These are phyloP conservation scores for Fusarium sp. DNA, from an alignment of 2,329 filamentous ascomycete genomes.

Conservation along the genomic window DNA sequence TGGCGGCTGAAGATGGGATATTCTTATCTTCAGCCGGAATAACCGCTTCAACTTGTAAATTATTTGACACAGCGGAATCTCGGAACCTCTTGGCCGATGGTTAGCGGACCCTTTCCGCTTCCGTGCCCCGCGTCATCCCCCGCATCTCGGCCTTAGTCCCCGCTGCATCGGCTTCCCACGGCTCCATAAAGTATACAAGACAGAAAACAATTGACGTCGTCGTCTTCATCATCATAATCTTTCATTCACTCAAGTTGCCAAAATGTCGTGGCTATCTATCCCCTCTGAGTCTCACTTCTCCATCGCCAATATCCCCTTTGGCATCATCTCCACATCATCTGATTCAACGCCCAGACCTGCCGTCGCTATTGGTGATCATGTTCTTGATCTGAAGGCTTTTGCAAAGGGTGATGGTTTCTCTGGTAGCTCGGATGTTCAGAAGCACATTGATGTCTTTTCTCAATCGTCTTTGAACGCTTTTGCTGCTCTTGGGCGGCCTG, in stretches of 20 bases:
- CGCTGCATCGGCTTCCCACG: conserved; percentile 34
- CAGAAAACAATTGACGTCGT: background rate
- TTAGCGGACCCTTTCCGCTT: conserved; percentile 10
- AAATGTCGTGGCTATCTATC: conserved; percentile 50
- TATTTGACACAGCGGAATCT: background rate
- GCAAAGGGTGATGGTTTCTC: conserved; percentile 58
- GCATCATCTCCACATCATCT: conserved; percentile 76
- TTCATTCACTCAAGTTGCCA: background rate
- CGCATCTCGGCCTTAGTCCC: conserved; percentile 23
- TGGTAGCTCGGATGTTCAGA: conserved; percentile 40
- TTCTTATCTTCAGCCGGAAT: conserved; percentile 10
- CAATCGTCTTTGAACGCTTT: conserved; percentile 50
- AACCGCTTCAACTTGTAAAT: background rate
- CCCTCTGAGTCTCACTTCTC: conserved; percentile 55
- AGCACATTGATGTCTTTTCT: conserved; percentile 45
- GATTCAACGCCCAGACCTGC: conserved; percentile 71
- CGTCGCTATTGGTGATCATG: conserved; percentile 78
- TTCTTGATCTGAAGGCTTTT: conserved; percentile 76
- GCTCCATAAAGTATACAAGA: conserved; percentile 31
- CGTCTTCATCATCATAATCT: background rate
- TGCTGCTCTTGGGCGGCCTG: conserved; percentile 70
- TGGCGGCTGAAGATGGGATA: background rate
- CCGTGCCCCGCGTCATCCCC: conserved; percentile 4
- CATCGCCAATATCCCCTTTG: conserved; percentile 84
- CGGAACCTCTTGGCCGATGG: conserved; percentile 8